Evolutionary conservation across 768 basidiomycete species (phyloP).

Genomic region (Trametes meyenii): DNA sequence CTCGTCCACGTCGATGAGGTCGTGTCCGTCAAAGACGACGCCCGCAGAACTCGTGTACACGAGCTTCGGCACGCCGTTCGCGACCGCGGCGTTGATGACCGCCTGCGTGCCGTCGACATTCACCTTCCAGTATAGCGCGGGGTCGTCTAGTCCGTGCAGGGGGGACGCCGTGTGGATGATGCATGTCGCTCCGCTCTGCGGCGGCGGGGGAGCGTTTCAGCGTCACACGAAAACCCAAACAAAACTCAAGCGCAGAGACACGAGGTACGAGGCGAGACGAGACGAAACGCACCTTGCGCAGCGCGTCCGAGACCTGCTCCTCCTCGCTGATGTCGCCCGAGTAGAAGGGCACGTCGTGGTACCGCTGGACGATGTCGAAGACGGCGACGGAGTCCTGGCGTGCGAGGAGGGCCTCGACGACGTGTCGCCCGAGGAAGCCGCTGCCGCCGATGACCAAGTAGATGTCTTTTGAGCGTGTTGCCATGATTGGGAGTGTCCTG

Average conservation of each 20-base stretch:
- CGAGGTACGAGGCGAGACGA: neutral
- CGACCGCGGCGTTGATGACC: conserved; percentile 79
- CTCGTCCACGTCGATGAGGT: conserved; percentile 88
- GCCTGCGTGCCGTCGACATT: conserved; percentile 91
- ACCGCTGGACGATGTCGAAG: conserved; percentile 91
- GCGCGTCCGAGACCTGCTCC: conserved; percentile 67
- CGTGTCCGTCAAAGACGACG: conserved; percentile 80
- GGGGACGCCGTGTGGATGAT: conserved; percentile 96
- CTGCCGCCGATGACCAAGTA: conserved; percentile 95
- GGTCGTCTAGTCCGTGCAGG: conserved; percentile 65
- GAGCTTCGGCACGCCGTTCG: conserved; percentile 75
- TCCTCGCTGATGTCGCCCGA: conserved; percentile 87
- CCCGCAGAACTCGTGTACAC: conserved; percentile 96
- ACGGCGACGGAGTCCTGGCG: conserved; percentile 82
- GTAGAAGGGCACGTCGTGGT: conserved; percentile 86
- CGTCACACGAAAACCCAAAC: too few species aligned
- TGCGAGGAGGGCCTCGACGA: conserved; percentile 82
- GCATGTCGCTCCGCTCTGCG: conserved; percentile 78
- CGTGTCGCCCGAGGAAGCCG: conserved; percentile 88
- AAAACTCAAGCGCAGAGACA: too few species aligned
- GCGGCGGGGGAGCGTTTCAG: too few species aligned
- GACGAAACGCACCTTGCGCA: conserved; percentile 61
- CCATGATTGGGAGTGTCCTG: neutral
- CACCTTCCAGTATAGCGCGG: conserved; percentile 84
- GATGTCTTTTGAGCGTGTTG: conserved; percentile 46